Percentiles rank a stretch among this genome's conserved stretches.
Evolutionary conservation across 257 asterid genomes (phyloP).

Genomic region (Nicotiana obtusifolia): DNA sequence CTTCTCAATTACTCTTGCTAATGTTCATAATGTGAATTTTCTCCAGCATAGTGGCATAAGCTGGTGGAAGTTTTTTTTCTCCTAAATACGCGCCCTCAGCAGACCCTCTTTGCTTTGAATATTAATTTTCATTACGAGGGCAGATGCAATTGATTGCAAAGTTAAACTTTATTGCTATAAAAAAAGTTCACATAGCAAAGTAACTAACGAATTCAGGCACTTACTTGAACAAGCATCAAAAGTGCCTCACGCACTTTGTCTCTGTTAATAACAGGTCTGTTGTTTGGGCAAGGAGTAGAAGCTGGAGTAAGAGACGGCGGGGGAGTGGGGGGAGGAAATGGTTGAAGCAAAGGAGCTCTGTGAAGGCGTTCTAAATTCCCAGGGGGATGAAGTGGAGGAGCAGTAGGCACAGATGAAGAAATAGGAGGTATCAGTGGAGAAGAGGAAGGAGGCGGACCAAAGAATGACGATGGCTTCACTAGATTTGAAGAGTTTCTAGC

Average conservation of each 20-base stretch:
- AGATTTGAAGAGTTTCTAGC: conserved; percentile 52
- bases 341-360: conserved; percentile 92
- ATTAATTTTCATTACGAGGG: background rate
- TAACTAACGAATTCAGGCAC: background rate
- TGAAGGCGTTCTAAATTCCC: conserved; percentile 56
- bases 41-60: background rate
- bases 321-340: conserved; percentile 96
- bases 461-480: conserved; percentile 82
- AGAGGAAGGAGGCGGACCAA: conserved; percentile 59
- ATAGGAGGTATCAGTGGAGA: conserved; percentile 56
- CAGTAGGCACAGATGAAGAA: conserved; percentile 68
- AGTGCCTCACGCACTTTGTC: conserved; percentile 87
- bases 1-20: background rate
- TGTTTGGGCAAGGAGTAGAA: conserved; percentile 42
- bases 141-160: background rate
- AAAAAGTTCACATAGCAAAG: background rate
- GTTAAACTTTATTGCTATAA: background rate
- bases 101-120: background rate
- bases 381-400: conserved; percentile 67
- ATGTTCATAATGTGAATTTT: background rate
- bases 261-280: conserved; percentile 48
- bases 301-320: conserved; percentile 88
- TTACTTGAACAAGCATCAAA: conserved; percentile 77
- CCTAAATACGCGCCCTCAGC: background rate
- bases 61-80: background rate